Base-by-base conservation (phyloP, 208 protist species). In the Vickermania ingenoplastis region DNA sequence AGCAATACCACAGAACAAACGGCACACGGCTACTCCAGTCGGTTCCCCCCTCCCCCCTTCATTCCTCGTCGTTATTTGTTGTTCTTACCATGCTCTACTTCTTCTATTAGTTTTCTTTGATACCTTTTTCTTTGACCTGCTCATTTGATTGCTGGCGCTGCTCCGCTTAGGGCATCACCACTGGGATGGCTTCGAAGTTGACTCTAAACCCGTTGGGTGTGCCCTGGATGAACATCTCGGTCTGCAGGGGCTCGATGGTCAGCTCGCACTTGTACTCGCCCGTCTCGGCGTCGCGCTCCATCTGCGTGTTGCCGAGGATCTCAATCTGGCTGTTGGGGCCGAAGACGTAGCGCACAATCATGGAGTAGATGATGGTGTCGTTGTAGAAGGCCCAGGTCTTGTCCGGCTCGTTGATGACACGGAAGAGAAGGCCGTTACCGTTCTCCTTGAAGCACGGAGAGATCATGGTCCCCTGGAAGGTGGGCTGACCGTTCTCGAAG, bases 351-450 rank as follows among this genome's bases (percentile, higher is more conserved):
- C 76, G 79, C 51, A 91, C 78, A 41, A 70, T 36, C 80, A 91
- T 88, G 58, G 73, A 73, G 80, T 88, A 91, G 53, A 72, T 73
- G 24, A 63, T 84, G 31, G 84, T 88, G 65, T 91, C 84, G 65
- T 91, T 91, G 71, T 91, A 91, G 62, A 88, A 91, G 57, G 75
- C 77, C 83, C 83, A 91, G 67, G 80, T 73, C 69, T 81, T 80
- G 63, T 83, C 74, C 51, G 79, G 66, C 23, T 77, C 59, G 71
- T 91, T 81, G 27, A 91, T 71, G 57, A 91, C 77, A 52, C 83
- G 83, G 73, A 91, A 91, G 48, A 91, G 69, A 25, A 91, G 73
- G 23, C 83, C 83, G 71, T 91, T 91, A 62, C 83, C 83, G 59
- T 88, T 81, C 54, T 91, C 75, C 64, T 73, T 75, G 67, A 91